Percentiles rank a stretch among this genome's conserved stretches.
phyloP scores from a whole-genome alignment of 164 flowering plant genomes.

The Piper longum region DNA sequence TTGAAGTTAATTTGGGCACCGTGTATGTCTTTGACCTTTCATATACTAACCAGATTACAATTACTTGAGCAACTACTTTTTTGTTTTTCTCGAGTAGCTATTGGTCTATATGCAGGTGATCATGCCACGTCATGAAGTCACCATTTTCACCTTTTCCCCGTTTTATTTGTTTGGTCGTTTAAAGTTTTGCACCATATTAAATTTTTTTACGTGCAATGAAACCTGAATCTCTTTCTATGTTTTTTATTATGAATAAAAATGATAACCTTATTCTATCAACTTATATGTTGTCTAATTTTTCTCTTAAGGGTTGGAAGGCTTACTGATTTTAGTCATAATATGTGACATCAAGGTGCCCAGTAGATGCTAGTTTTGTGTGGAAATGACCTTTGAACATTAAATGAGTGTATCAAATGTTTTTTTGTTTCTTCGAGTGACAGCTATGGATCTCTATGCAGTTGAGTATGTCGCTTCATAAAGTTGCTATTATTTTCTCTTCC shows the following conservation, averaged over 20 bases:
- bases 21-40: constrained; percentile 42
- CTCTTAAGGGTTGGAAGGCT: too few species aligned
- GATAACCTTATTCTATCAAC: too few species aligned
- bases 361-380: neutral
- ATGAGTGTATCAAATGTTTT: neutral
- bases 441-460: too few species aligned
- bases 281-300: too few species aligned
- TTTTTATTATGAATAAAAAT: too few species aligned
- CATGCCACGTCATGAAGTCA: neutral
- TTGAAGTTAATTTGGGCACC: constrained; percentile 68
- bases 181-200: neutral
- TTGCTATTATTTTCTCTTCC: too few species aligned
- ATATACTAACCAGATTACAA: neutral
- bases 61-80: neutral
- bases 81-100: neutral
- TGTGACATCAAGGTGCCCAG: neutral
- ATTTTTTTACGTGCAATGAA: too few species aligned
- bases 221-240: too few species aligned
- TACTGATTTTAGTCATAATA: neutral
- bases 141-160: neutral
- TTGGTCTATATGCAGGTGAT: too few species aligned
- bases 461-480: too few species aligned
- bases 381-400: neutral
- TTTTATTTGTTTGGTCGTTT: neutral
- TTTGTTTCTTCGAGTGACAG: too few species aligned